These are phyloP conservation scores for Beta macrorhiza DNA, from an alignment of 179 eudicot genomes.

Conservation along the genomic window DNA sequence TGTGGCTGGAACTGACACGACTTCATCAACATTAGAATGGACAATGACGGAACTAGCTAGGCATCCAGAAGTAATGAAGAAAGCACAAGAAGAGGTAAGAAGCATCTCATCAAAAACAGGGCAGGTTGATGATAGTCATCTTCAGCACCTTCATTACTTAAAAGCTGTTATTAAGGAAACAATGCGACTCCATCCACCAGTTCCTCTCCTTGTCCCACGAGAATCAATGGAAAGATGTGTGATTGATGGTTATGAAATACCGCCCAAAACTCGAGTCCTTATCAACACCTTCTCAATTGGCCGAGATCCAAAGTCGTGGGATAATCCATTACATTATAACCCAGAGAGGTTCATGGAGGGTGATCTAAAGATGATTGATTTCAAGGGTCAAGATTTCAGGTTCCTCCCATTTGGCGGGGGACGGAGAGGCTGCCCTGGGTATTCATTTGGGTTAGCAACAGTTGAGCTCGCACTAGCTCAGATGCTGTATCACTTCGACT, in stretches of 20 bases:
- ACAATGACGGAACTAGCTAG: slow-evolving; percentile 44
- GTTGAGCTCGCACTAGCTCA: slow-evolving; percentile 49
- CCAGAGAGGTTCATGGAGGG: slow-evolving; percentile 47
- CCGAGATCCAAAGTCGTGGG: slow-evolving; percentile 47
- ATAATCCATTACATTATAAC: slow-evolving; percentile 39
- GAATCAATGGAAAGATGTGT: slow-evolving; percentile 48
- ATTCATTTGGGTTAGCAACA: slow-evolving; percentile 43
- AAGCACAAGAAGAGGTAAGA: slow-evolving; percentile 39
- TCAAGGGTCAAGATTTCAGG: slow-evolving; percentile 47
- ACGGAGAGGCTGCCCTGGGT: slow-evolving; percentile 58
- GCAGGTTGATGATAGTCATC: slow-evolving; percentile 36
- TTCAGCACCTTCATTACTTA: slow-evolving; percentile 34
- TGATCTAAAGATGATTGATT: slow-evolving; percentile 32
- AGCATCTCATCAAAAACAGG: slow-evolving; percentile 19
- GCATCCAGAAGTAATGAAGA: slow-evolving; percentile 38
- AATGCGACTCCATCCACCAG: slow-evolving; percentile 51
- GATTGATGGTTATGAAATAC: slow-evolving; percentile 41
- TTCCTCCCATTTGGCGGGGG: slow-evolving; percentile 65
- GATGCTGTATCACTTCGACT: slow-evolving; percentile 50
- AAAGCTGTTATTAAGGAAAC: slow-evolving; percentile 52
- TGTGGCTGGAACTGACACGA: slow-evolving; percentile 53
- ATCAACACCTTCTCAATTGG: slow-evolving; percentile 53
- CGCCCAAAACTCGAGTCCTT: slow-evolving; percentile 39
- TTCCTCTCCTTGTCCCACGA: slow-evolving; percentile 56
- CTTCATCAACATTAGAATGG: slow-evolving; percentile 51